Conservation (phyloP, 2,329 filamentous ascomycete genomes). For the Clarireedia homoeocarpa region DNA sequence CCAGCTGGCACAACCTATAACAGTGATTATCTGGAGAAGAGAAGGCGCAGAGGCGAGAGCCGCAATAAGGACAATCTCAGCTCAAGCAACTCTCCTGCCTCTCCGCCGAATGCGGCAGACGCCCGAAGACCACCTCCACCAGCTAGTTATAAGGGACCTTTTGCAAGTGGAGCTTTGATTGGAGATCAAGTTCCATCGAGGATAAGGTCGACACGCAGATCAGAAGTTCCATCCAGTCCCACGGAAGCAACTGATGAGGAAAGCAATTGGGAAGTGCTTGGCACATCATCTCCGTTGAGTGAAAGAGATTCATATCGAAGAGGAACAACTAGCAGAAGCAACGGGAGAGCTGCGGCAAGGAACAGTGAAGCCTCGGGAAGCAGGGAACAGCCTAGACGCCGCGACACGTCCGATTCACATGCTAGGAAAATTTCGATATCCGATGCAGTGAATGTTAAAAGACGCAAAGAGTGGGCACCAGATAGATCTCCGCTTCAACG, state of each 20-base stretch:
- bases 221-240: slow-evolving; percentile 22
- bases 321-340: slow-evolving; percentile 10
- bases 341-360: slow-evolving; percentile 18
- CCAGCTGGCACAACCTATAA: slow-evolving; percentile 27
- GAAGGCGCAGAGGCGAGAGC: slow-evolving; percentile 34
- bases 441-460: slow-evolving; percentile 28
- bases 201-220: slow-evolving; percentile 25
- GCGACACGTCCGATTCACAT: slow-evolving; percentile 14
- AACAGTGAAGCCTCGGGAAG: slow-evolving; percentile 13
- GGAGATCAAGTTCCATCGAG: slow-evolving; percentile 28
- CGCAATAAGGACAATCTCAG: slow-evolving; percentile 36
- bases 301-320: not conserved
- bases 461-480: slow-evolving; percentile 56
- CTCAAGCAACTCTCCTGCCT: slow-evolving; percentile 20
- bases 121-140: slow-evolving; percentile 50
- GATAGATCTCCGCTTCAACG: slow-evolving; percentile 88
- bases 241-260: slow-evolving; percentile 16
- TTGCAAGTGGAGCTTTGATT: slow-evolving; percentile 32
- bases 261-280: slow-evolving; percentile 16
- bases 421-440: slow-evolving; percentile 32
- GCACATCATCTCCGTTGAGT: slow-evolving; percentile 10
- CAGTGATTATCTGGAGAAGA: slow-evolving; percentile 37
- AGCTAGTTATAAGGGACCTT: slow-evolving; percentile 45
- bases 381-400: slow-evolving; percentile 14
- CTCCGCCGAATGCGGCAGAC: slow-evolving; percentile 50